These are phyloP conservation scores for Kokia cookei DNA, from an alignment of 441 rosid genomes.

Conservation along the genomic window DNA sequence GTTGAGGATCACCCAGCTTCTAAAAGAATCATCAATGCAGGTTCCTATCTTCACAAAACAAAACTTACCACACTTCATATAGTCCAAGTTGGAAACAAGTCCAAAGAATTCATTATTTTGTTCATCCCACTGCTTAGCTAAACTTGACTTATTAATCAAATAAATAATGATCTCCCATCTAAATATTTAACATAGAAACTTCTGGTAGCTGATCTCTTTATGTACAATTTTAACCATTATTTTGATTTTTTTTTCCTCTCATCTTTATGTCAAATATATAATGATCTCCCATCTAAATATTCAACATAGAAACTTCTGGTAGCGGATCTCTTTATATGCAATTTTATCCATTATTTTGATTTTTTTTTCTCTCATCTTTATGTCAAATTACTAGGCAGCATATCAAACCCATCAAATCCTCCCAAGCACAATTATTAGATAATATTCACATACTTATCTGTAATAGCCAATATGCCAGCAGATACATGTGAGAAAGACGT, in stretches of 20 bases:
- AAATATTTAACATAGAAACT: too few species aligned
- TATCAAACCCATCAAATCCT: background rate
- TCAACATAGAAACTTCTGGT: too few species aligned
- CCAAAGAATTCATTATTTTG: background rate
- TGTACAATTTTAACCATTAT: background rate
- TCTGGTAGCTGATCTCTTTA: background rate
- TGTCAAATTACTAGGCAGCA: background rate
- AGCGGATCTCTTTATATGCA: background rate
- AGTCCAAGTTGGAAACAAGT: background rate
- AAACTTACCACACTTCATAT: background rate
- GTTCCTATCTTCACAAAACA: background rate
- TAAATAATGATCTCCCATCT: background rate
- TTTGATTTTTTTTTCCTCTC: background rate
- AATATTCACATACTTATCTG: background rate
- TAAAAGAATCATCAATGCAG: background rate
- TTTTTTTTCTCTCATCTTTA: background rate
- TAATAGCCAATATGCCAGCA: background rate
- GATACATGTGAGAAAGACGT: background rate
- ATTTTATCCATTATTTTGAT: background rate
- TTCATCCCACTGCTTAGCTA: background rate
- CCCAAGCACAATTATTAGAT: background rate
- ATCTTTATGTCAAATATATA: background rate
- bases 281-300: background rate
- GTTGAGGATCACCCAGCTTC: background rate
- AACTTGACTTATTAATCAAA: background rate